Evolutionary conservation across 371 early-diverging fungal species (phyloP).

Genomic region (Mortierella polycephala): DNA sequence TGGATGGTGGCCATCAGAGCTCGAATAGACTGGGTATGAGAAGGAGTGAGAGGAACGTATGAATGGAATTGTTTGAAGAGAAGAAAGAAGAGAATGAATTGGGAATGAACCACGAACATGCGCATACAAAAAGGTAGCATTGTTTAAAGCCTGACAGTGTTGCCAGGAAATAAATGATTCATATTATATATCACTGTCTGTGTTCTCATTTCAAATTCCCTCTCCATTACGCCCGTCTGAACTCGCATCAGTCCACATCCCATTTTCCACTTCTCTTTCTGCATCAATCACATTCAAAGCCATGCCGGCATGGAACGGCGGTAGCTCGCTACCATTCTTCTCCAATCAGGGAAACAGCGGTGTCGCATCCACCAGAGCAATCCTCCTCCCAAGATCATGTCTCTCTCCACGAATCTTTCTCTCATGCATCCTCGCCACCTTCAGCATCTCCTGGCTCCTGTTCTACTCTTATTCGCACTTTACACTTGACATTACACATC

Average conservation of each 20-base stretch:
- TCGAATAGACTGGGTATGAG: neutral
- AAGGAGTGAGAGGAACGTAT: neutral
- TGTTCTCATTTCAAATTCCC: no score
- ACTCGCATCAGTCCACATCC: no score
- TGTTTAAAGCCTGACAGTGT: no score
- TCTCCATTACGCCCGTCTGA: no score
- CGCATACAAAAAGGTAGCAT: no score
- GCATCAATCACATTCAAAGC: neutral
- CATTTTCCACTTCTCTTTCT: no score
- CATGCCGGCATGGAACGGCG: slow-evolving; percentile 41
- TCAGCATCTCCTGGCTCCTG: slow-evolving; percentile 37
- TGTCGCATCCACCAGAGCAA: slow-evolving; percentile 8
- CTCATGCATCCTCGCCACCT: slow-evolving; percentile 39
- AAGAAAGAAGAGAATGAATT: neutral
- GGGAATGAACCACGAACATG: no score
- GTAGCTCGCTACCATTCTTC: slow-evolving; percentile 32
- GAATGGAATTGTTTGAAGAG: slow-evolving; percentile 1
- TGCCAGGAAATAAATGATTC: no score
- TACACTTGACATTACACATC: slow-evolving; percentile 12
- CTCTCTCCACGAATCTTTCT: slow-evolving; percentile 52
- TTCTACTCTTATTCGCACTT: slow-evolving; percentile 38
- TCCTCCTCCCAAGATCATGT: slow-evolving; percentile 40
- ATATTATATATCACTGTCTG: no score
- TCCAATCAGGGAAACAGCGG: slow-evolving; percentile 15
- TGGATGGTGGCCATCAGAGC: slow-evolving; percentile 55